Evolutionary conservation across 2,329 filamentous ascomycete species (phyloP).

Genomic region (Dactylonectria estremocensis): DNA sequence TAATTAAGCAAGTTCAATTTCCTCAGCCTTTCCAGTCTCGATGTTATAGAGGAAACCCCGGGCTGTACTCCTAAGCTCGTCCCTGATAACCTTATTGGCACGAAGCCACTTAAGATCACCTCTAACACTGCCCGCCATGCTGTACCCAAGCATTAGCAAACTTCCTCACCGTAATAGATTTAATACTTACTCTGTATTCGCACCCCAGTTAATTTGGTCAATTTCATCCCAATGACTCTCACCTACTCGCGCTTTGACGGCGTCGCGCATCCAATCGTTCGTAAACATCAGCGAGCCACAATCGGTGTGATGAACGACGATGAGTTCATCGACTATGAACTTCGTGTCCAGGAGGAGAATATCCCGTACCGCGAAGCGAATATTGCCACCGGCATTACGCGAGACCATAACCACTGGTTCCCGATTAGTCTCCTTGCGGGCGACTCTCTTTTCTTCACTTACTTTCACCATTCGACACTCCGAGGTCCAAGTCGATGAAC

Average conservation of each 20-base stretch:
- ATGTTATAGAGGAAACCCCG: conserved; percentile 11
- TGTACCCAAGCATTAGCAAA: neutral
- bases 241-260: conserved; percentile 9
- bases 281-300: conserved; percentile 10
- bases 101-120: conserved; percentile 14
- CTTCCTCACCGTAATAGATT: conserved; percentile 1
- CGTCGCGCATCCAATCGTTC: conserved; percentile 5
- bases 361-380: conserved; percentile 9
- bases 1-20: conserved; percentile 5
- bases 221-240: conserved; percentile 11
- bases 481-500: conserved; percentile 8
- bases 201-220: conserved; percentile 9
- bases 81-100: conserved; percentile 5
- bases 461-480: conserved; percentile 3
- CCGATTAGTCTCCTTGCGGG: neutral
- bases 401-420: conserved; percentile 11
- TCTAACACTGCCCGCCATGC: conserved; percentile 14
- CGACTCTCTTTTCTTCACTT: conserved; percentile 4
- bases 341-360: conserved; percentile 10
- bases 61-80: conserved; percentile 8
- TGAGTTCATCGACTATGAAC: conserved; percentile 3
- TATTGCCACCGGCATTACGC: conserved; percentile 12
- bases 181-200: conserved; percentile 14
- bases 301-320: conserved; percentile 9
- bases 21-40: conserved; percentile 8